A percentile compares a stretch with the other conserved stretches of the same genome.
Evolutionary conservation across 441 rosid species (phyloP).

Genomic region (Brassica balearica): DNA sequence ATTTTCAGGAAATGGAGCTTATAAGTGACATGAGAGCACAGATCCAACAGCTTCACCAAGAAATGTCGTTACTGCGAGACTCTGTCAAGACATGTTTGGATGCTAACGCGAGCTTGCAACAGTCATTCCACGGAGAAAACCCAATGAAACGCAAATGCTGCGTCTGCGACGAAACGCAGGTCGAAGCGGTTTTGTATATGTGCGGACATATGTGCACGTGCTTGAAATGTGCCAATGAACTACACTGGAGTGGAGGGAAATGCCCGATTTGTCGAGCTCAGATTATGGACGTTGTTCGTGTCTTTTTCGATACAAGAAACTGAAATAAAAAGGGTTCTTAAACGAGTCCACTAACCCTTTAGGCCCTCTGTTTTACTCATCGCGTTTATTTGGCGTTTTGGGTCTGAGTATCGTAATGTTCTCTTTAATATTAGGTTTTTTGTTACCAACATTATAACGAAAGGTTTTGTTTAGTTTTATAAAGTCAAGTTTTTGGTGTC

Average conservation of each 20-base stretch:
- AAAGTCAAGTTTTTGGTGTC: constrained; percentile 2
- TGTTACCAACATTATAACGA: constrained; percentile 9
- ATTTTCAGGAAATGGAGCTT: constrained; percentile 71
- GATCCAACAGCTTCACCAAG: constrained; percentile 71
- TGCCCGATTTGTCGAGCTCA: constrained; percentile 86
- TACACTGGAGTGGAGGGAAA: constrained; percentile 71
- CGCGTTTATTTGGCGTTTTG: constrained; percentile 51
- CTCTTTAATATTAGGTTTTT: constrained; percentile 22
- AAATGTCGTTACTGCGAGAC: constrained; percentile 67
- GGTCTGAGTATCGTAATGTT: constrained; percentile 25
- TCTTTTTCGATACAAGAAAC: constrained; percentile 53
- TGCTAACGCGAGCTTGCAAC: constrained; percentile 61
- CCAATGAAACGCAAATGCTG: constrained; percentile 41
- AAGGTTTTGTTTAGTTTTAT: constrained; percentile 19
- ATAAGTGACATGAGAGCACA: constrained; percentile 66
- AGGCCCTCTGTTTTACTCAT: background rate
- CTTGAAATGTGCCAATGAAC: constrained; percentile 73
- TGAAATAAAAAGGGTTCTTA: constrained; percentile 5
- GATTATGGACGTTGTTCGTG: constrained; percentile 75
- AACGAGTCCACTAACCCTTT: constrained; percentile 18
- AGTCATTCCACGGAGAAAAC: constrained; percentile 49
- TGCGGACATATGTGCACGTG: constrained; percentile 97
- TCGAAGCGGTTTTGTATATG: constrained; percentile 40
- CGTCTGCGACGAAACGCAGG: constrained; percentile 34
- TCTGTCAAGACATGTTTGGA: constrained; percentile 62